Percentiles rank a stretch among this genome's conserved stretches.
Evolutionary conservation across 768 basidiomycete genomes (phyloP).

Genomic region (Pleurotus cornucopiae): DNA sequence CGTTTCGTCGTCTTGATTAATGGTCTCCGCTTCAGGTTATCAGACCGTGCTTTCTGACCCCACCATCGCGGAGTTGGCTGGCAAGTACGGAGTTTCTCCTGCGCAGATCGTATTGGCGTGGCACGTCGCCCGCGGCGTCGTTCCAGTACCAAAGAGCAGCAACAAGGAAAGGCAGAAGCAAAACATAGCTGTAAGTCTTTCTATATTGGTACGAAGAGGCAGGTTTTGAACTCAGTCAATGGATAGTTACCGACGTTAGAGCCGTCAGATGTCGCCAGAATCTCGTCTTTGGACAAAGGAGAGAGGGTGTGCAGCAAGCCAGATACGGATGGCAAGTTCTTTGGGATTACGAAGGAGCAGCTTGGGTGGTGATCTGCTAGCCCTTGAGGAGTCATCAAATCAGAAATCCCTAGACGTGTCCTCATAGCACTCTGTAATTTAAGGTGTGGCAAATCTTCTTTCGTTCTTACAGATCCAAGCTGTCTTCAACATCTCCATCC

Average conservation of each 20-base stretch:
- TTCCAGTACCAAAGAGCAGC: slow-evolving; percentile 45
- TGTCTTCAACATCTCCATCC: no score
- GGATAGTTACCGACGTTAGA: slow-evolving; percentile 29
- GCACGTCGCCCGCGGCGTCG: slow-evolving; percentile 41
- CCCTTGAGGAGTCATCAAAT: no score
- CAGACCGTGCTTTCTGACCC: slow-evolving; percentile 41
- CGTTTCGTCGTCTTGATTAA: neutral
- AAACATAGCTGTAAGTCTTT: slow-evolving; percentile 37
- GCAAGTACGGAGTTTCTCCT: slow-evolving; percentile 40
- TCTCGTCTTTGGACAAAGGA: slow-evolving; percentile 40
- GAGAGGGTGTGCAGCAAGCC: slow-evolving; percentile 34
- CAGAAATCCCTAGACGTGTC: no score
- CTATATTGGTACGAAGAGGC: neutral
- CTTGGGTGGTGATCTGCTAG: slow-evolving; percentile 28
- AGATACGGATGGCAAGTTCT: slow-evolving; percentile 29
- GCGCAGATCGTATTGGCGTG: slow-evolving; percentile 49
- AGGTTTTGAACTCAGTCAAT: neutral
- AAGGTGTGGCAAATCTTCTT: no score
- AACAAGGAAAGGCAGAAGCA: slow-evolving; percentile 43
- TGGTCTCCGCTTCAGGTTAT: slow-evolving; percentile 27
- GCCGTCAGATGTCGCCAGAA: slow-evolving; percentile 38
- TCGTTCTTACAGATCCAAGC: no score
- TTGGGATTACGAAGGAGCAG: slow-evolving; percentile 32
- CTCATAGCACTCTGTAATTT: no score
- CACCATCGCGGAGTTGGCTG: slow-evolving; percentile 36